Evolutionary conservation across 805 yeast species (phyloP).

Genomic region (Hanseniaspora clermontiae): DNA sequence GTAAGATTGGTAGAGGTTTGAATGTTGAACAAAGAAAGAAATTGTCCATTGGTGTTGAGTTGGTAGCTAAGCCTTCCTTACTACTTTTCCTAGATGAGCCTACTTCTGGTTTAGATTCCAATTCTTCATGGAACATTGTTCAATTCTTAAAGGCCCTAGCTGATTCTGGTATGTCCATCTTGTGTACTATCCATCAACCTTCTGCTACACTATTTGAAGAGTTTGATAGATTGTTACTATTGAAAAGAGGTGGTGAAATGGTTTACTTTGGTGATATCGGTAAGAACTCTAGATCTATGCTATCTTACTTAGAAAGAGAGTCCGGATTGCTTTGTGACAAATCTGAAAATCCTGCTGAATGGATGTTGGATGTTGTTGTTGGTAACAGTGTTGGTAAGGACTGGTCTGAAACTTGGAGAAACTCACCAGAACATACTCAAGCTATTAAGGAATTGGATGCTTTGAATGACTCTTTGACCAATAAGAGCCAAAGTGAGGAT

Average conservation of each 20-base stretch:
- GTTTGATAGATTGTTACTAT: constrained; percentile 53
- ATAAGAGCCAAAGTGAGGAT: constrained; percentile 26
- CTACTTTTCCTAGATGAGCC: constrained; percentile 59
- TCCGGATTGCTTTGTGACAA: constrained; percentile 57
- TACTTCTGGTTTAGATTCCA: constrained; percentile 58
- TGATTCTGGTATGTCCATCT: constrained; percentile 58
- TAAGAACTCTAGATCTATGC: constrained; percentile 42
- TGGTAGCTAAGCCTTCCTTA: constrained; percentile 56
- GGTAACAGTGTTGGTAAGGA: constrained; percentile 54
- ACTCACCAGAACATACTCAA: constrained; percentile 38
- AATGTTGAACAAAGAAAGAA: constrained; percentile 59
- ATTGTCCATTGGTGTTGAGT: constrained; percentile 57
- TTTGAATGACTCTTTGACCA: constrained; percentile 38
- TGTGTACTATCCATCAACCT: constrained; percentile 71
- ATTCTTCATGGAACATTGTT: constrained; percentile 58
- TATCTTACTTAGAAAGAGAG: constrained; percentile 53
- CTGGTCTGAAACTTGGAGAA: constrained; percentile 53
- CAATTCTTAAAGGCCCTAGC: constrained; percentile 55
- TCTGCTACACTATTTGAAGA: constrained; percentile 57
- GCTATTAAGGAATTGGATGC: constrained; percentile 41
- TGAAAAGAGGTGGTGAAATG: constrained; percentile 66
- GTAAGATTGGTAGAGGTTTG: constrained; percentile 60
- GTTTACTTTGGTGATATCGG: constrained; percentile 79
- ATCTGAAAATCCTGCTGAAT: constrained; percentile 63
- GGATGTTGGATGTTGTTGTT: constrained; percentile 34